A percentile compares a stretch with the other conserved stretches of the same genome.
These are phyloP conservation scores for Kuraishia ogatae DNA, from an alignment of 805 yeast genomes.

Conservation along the genomic window DNA sequence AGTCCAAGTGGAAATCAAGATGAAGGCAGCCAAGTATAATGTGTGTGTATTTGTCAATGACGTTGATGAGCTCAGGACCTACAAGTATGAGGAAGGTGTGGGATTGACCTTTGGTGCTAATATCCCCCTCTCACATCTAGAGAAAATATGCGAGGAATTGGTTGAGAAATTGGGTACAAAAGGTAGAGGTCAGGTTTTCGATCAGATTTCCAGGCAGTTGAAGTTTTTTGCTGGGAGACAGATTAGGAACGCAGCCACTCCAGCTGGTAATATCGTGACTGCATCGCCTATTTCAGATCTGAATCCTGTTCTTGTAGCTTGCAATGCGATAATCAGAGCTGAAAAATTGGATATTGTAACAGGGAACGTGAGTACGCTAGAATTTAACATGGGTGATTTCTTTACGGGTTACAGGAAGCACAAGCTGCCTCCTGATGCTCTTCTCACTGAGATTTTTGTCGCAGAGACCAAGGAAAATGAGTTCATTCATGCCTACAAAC, in stretches of 20 bases:
- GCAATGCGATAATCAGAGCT: constrained; percentile 28
- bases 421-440: constrained; percentile 23
- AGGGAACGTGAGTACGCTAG: constrained; percentile 15
- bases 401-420: constrained; percentile 35
- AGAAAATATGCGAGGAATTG: constrained; percentile 24
- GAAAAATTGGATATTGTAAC: constrained; percentile 18
- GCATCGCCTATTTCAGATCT: constrained; percentile 42
- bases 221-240: constrained; percentile 41
- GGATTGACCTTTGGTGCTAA: constrained; percentile 37
- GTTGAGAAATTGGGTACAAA: constrained; percentile 12
- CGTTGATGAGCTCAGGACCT: constrained; percentile 27
- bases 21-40: constrained; percentile 30
- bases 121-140: constrained; percentile 29
- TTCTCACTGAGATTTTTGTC: constrained; percentile 28
- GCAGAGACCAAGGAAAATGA: constrained; percentile 30
- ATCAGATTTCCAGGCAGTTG: constrained; percentile 29
- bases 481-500: constrained; percentile 31
- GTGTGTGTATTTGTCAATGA: constrained; percentile 33
- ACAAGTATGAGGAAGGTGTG: constrained; percentile 26
- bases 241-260: constrained; percentile 39
- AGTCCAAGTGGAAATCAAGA: constrained; percentile 36
- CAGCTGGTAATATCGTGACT: constrained; percentile 40
- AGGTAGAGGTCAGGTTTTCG: constrained; percentile 24
- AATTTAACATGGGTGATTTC: constrained; percentile 27
- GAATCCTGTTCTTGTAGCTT: constrained; percentile 35